These are phyloP conservation scores for Fusarium incarnatum DNA, from an alignment of 2,329 filamentous ascomycete species.

Conservation along the genomic window DNA sequence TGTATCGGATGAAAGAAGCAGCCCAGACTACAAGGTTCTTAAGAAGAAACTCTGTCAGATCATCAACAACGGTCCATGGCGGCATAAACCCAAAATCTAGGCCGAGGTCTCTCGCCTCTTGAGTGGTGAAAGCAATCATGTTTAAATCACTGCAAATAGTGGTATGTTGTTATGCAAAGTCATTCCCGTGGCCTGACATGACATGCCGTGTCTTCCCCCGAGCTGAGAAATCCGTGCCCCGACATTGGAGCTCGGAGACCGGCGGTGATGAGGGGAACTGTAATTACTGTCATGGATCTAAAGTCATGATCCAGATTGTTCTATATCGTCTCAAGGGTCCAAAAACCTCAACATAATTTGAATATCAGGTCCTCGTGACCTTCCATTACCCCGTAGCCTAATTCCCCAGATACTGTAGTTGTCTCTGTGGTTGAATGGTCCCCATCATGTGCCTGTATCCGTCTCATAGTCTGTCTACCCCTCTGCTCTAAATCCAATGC, in stretches of 20 bases:
- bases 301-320: conserved; percentile 13
- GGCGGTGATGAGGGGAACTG: conserved; percentile 34
- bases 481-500: conserved; percentile 12
- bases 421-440: conserved; percentile 26
- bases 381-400: conserved; percentile 14
- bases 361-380: background rate
- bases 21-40: conserved; percentile 1
- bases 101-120: background rate
- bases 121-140: background rate
- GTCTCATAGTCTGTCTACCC: conserved; percentile 6
- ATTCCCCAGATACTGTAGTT: conserved; percentile 1
- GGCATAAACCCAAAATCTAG: background rate
- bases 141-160: conserved; percentile 1
- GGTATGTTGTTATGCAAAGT: conserved; percentile 21
- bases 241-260: conserved; percentile 42
- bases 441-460: conserved; percentile 36
- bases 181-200: conserved; percentile 29
- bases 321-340: background rate
- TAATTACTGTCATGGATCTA: background rate
- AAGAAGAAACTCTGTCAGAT: conserved; percentile 19
- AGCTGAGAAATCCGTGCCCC: conserved; percentile 38
- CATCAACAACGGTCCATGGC: background rate
- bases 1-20: background rate
- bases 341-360: background rate
- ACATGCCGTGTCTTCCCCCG: conserved; percentile 29